These are phyloP conservation scores for Microdochium paspali DNA, from an alignment of 2,329 filamentous ascomycete genomes.

Conservation along the genomic window DNA sequence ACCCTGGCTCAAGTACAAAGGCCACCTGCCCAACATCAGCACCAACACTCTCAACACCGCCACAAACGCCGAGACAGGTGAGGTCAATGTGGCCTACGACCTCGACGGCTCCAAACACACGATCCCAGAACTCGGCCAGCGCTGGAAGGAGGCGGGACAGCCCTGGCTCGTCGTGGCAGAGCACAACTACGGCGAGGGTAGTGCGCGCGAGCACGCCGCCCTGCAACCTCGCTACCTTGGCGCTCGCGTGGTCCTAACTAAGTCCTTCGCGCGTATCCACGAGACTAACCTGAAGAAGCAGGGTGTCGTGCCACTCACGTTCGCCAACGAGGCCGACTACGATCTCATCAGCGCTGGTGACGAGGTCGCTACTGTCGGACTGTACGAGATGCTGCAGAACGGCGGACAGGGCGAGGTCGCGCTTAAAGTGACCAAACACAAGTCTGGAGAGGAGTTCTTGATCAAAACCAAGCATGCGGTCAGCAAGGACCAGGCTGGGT, in stretches of 20 bases:
- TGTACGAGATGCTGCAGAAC: conserved; percentile 71
- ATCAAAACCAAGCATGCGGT: conserved; percentile 82
- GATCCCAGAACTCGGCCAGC: conserved; percentile 78
- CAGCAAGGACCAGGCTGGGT: conserved; percentile 81
- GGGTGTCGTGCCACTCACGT: conserved; percentile 88
- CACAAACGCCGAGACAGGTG: conserved; percentile 81
- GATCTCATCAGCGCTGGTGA: conserved; percentile 77
- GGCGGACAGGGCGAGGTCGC: conserved; percentile 71
- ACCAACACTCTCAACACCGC: conserved; percentile 97
- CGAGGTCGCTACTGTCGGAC: conserved; percentile 69
- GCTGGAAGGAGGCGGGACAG: conserved; percentile 67
- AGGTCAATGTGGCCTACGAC: conserved; percentile 90
- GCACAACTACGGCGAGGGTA: conserved; percentile 94
- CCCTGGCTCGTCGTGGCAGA: conserved; percentile 94
- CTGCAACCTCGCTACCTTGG: conserved; percentile 87
- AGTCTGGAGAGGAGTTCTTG: conserved; percentile 52
- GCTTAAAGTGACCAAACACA: conserved; percentile 54
- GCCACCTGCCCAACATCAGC: conserved; percentile 93
- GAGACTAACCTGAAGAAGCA: conserved; percentile 97
- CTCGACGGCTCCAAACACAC: conserved; percentile 62
- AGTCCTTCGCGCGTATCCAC: conserved; percentile 86
- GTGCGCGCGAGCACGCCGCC: conserved; percentile 80
- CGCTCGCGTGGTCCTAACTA: conserved; percentile 72
- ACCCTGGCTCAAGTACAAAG: conserved; percentile 99
- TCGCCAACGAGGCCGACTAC: conserved; percentile 82